Evolutionary conservation across 306 rosid genomes (phyloP).

Genomic region (Prunus mume): DNA sequence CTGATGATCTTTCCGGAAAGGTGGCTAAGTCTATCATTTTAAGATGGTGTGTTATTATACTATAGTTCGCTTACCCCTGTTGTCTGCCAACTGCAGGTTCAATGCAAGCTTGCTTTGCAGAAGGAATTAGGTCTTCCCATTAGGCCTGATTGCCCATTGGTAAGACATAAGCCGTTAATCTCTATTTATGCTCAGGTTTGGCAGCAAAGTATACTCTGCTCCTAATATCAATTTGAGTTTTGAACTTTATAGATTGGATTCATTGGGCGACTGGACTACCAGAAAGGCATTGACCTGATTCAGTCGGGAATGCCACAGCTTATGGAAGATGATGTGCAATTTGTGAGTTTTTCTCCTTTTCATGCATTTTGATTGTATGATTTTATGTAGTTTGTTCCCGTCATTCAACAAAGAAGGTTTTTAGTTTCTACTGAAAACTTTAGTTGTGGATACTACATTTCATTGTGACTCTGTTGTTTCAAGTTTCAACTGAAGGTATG

Average conservation of each 20-base stretch:
- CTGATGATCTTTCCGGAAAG: conserved; percentile 74
- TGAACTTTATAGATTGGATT: conserved; percentile 71
- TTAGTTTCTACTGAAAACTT: background rate
- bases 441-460: background rate
- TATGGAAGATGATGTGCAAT: conserved; percentile 76
- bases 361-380: background rate
- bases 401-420: background rate
- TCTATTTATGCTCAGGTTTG: conserved; percentile 1
- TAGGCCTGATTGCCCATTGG: conserved; percentile 76
- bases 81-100: conserved; percentile 39
- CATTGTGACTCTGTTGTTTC: background rate
- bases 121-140: conserved; percentile 73
- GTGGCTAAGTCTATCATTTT: conserved; percentile 33
- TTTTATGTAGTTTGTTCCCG: background rate
- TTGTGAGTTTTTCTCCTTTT: conserved; percentile 51
- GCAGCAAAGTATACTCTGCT: conserved; percentile 7
- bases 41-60: background rate
- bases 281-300: conserved; percentile 85
- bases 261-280: conserved; percentile 82
- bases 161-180: conserved; percentile 38
- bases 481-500: background rate
- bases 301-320: conserved; percentile 58
- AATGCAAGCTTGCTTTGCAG: conserved; percentile 78
- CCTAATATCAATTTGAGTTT: conserved; percentile 23
- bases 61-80: conserved; percentile 17